Percentiles rank a stretch among this genome's conserved stretches.
These are phyloP conservation scores for Neurospora cerealis DNA, from an alignment of 495 filamentous ascomycete genomes.

Conservation along the genomic window DNA sequence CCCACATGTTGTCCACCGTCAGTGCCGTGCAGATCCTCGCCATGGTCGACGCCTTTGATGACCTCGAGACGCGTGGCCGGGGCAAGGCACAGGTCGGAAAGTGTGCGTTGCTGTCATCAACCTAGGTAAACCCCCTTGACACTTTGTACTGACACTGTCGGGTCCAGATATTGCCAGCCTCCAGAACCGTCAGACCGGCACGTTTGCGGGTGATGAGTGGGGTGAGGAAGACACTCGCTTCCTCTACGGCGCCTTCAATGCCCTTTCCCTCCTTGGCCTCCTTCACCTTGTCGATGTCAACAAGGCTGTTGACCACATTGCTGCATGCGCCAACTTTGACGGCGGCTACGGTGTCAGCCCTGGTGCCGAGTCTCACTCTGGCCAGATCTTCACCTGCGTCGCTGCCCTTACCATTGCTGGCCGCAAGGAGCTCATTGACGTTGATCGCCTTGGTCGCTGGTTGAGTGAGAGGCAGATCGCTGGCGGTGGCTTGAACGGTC, in stretches of 20 bases:
- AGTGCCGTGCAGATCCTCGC: constrained; percentile 88
- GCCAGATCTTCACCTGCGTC: constrained; percentile 93
- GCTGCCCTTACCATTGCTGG: constrained; percentile 76
- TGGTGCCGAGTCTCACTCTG: constrained; percentile 83
- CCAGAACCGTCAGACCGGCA: constrained; percentile 71
- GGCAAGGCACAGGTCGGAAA: constrained; percentile 62
- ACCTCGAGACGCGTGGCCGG: constrained; percentile 60
- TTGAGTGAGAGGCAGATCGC: constrained; percentile 85
- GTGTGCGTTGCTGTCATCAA: constrained; percentile 43
- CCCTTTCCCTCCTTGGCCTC: constrained; percentile 68
- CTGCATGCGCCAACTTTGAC: constrained; percentile 80
- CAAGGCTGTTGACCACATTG: constrained; percentile 68
- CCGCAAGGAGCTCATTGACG: constrained; percentile 72
- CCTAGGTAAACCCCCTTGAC: neutral
- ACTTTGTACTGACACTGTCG: constrained; percentile 4
- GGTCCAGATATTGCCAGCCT: constrained; percentile 66
- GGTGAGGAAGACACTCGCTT: constrained; percentile 94
- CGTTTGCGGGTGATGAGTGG: constrained; percentile 91
- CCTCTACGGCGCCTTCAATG: constrained; percentile 78
- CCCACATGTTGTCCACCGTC: constrained; percentile 90
- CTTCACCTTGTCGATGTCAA: constrained; percentile 62
- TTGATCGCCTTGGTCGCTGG: constrained; percentile 75
- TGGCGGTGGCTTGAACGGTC: constrained; percentile 81
- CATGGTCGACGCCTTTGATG: constrained; percentile 71
- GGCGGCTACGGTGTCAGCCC: constrained; percentile 85